Percentiles rank a stretch among this genome's conserved stretches.
Evolutionary conservation across 495 filamentous ascomycete species (phyloP).

Genomic region (Astrothelium macrocarpum): DNA sequence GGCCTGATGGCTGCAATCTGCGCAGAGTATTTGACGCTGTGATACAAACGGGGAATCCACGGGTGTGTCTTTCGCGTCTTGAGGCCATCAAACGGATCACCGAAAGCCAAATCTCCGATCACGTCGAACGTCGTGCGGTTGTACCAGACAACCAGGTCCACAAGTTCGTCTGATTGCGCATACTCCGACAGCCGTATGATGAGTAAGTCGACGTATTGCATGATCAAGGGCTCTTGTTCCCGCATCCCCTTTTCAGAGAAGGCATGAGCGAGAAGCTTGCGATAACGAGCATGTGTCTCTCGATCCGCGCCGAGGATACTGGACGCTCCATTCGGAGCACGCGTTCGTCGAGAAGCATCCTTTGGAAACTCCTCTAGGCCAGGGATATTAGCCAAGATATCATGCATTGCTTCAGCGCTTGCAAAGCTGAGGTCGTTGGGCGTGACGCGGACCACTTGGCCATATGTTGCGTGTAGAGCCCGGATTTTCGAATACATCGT

Average conservation of each 20-base stretch:
- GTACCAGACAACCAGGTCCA: constrained; percentile 24
- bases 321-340: constrained; percentile 15
- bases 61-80: constrained; percentile 7
- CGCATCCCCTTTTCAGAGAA: constrained; percentile 36
- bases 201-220: constrained; percentile 35
- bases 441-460: constrained; percentile 21
- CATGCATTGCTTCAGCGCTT: constrained; percentile 9
- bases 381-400: constrained; percentile 16
- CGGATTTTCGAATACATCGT: constrained; percentile 14
- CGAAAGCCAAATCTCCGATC: constrained; percentile 19
- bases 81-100: constrained; percentile 22
- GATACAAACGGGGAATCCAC: constrained; percentile 7
- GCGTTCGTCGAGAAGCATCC: constrained; percentile 22
- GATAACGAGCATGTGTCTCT: constrained; percentile 19
- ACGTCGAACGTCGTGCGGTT: constrained; percentile 30
- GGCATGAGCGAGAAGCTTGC: constrained; percentile 24
- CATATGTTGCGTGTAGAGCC: constrained; percentile 19
- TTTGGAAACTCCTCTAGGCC: constrained; percentile 27
- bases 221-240: constrained; percentile 37
- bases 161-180: constrained; percentile 7
- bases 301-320: constrained; percentile 27
- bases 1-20: constrained; percentile 1
- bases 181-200: constrained; percentile 22
- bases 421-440: constrained; percentile 23
- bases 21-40: constrained; percentile 17